These are phyloP conservation scores for Macrophomina phaseolina DNA, from an alignment of 2,329 filamentous ascomycete genomes.

Conservation along the genomic window DNA sequence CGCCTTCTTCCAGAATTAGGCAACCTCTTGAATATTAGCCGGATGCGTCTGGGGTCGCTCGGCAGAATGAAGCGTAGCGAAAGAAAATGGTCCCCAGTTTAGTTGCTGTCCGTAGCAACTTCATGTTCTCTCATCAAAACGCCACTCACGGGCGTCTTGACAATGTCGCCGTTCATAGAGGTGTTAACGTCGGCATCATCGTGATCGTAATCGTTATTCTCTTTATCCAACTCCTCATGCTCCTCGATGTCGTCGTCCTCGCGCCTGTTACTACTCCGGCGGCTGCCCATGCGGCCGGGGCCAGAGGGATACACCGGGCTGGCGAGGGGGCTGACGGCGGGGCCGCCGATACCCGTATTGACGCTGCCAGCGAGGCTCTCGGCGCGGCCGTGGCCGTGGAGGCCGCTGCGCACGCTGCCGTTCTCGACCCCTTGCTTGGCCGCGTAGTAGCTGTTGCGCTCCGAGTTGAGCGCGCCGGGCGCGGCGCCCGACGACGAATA, in stretches of 20 bases:
- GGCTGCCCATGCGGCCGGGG: slow-evolving; percentile 24
- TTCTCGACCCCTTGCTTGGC: slow-evolving; percentile 67
- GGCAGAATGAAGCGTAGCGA: background rate
- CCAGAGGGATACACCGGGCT: slow-evolving; percentile 46
- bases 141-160: slow-evolving; percentile 7
- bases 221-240: slow-evolving; percentile 6
- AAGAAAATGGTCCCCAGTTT: slow-evolving; percentile 7
- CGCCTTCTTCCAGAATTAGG: slow-evolving; percentile 22
- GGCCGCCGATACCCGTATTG: slow-evolving; percentile 39
- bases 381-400: slow-evolving; percentile 76
- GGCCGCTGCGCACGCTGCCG: slow-evolving; percentile 78
- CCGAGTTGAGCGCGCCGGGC: slow-evolving; percentile 67
- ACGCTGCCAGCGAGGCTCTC: slow-evolving; percentile 84
- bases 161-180: slow-evolving; percentile 1
- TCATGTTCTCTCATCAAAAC: background rate
- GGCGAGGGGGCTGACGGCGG: slow-evolving; percentile 62
- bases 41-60: background rate
- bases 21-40: background rate
- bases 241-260: slow-evolving; percentile 25
- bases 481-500: slow-evolving; percentile 72
- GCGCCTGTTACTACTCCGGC: slow-evolving; percentile 26
- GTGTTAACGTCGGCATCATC: slow-evolving; percentile 3
- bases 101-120: slow-evolving; percentile 5
- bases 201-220: slow-evolving; percentile 19
- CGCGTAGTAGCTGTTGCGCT: slow-evolving; percentile 78